Conservation (phyloP, 768 basidiomycete species). For the Pleurotus cornucopiae region DNA sequence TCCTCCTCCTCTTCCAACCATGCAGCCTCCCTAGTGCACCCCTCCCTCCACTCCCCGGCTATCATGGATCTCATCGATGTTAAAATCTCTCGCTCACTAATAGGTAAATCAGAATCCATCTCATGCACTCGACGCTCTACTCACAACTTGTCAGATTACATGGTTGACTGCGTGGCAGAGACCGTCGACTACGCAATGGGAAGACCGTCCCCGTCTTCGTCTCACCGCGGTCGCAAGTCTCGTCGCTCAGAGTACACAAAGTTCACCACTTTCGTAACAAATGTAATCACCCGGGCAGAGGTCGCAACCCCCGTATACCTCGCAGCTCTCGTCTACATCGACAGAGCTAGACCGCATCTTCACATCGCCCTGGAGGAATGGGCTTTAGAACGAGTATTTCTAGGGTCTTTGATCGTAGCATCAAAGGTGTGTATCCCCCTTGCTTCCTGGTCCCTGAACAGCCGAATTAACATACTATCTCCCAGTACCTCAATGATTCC, state of each 20-base stretch:
- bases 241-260: conserved; percentile 49
- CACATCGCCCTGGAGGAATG: conserved; percentile 80
- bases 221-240: conserved; percentile 40
- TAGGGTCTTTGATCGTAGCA: conserved; percentile 84
- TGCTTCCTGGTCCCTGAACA: conserved; percentile 1
- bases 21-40: conserved; percentile 55
- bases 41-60: conserved; percentile 57
- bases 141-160: conserved; percentile 48
- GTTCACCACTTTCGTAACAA: conserved; percentile 62
- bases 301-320: conserved; percentile 67
- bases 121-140: neutral
- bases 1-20: conserved; percentile 31
- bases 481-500: conserved; percentile 80
- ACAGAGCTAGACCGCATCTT: conserved; percentile 72
- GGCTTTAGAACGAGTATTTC: conserved; percentile 88
- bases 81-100: conserved; percentile 55
- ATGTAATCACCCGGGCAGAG: conserved; percentile 70
- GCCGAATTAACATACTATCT: conserved; percentile 11
- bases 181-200: conserved; percentile 76
- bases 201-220: conserved; percentile 50
- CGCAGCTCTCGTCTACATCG: conserved; percentile 71
- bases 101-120: conserved; percentile 45
- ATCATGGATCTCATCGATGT: conserved; percentile 67
- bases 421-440: conserved; percentile 57
- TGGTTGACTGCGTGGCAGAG: conserved; percentile 64